phyloP scores from a whole-genome alignment of 192 early-diverging fungal species.

The Coemansia javaensis region DNA sequence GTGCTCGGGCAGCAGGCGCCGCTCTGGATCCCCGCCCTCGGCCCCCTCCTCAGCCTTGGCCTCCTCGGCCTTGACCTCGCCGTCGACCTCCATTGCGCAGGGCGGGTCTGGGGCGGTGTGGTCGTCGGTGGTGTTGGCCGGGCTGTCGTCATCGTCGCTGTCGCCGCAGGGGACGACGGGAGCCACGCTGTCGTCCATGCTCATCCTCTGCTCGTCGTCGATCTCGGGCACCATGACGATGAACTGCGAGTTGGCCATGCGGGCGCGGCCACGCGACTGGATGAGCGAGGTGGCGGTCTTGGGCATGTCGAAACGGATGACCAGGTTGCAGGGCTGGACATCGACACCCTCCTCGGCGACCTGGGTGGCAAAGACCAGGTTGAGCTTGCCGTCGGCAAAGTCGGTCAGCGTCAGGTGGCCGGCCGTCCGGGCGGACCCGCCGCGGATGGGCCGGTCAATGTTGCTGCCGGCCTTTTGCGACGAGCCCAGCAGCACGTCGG shows the following conservation, averaged over 20 bases:
- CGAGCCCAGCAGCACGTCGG: constrained; percentile 41
- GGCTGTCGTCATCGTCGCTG: neutral
- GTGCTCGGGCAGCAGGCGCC: constrained; percentile 8
- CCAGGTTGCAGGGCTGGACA: constrained; percentile 85
- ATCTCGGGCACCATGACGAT: constrained; percentile 63
- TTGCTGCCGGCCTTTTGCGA: constrained; percentile 13
- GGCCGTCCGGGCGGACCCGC: constrained; percentile 22
- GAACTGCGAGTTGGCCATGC: constrained; percentile 66
- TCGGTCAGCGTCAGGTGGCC: constrained; percentile 53
- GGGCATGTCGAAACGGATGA: constrained; percentile 80
- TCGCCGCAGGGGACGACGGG: neutral
- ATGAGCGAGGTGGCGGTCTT: constrained; percentile 72
- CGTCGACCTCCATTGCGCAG: constrained; percentile 2
- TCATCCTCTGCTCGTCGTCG: constrained; percentile 3
- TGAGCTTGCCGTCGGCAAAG: constrained; percentile 65
- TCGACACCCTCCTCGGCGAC: constrained; percentile 96
- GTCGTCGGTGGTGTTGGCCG: neutral
- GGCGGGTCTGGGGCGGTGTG: no score
- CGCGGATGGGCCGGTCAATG: constrained; percentile 33
- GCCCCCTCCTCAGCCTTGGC: no score
- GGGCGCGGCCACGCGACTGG: constrained; percentile 85
- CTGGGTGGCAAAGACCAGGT: constrained; percentile 83
- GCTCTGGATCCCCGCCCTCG: neutral
- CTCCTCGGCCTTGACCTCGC: neutral
- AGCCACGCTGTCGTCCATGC: neutral